Conservation (phyloP, 1,284 basidiomycete genomes). For the Wallemia mellicola region DNA sequence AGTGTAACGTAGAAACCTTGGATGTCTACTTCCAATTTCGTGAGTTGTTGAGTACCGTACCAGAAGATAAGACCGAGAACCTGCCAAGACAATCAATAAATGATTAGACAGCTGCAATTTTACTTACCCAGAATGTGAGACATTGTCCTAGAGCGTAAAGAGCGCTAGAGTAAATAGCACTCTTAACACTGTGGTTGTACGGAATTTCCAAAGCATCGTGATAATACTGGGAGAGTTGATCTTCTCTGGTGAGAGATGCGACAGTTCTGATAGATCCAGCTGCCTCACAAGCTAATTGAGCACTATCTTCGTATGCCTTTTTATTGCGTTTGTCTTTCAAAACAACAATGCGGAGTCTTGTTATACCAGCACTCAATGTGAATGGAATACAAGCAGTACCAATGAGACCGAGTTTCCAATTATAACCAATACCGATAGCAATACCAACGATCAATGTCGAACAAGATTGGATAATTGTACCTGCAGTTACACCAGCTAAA, state of each 20-base stretch:
- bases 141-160: conserved; percentile 12
- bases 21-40: conserved; percentile 9
- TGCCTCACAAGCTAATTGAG: conserved; percentile 74
- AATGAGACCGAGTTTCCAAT: not conserved
- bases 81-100: too few species aligned
- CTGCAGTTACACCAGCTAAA: not conserved
- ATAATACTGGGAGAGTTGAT: conserved; percentile 13
- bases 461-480: not conserved
- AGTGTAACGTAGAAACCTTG: conserved; percentile 10
- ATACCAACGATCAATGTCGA: not conserved
- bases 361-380: conserved; percentile 9
- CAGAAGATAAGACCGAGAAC: conserved; percentile 7
- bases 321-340: conserved; percentile 70
- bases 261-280: conserved; percentile 83
- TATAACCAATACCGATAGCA: not conserved
- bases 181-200: conserved; percentile 5
- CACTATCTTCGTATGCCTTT: conserved; percentile 46
- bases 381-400: not conserved
- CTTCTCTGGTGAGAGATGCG: conserved; percentile 37
- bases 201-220: conserved; percentile 6
- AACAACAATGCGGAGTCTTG: conserved; percentile 22
- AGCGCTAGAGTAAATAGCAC: conserved; percentile 11
- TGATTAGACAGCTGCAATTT: too few species aligned
- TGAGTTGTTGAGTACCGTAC: conserved; percentile 13
- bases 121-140: conserved; percentile 7